A percentile compares a stretch with the other conserved stretches of the same genome.
Conservation (phyloP, 1,139 yeast species). For the Blastobotrys petasosporus region DNA sequence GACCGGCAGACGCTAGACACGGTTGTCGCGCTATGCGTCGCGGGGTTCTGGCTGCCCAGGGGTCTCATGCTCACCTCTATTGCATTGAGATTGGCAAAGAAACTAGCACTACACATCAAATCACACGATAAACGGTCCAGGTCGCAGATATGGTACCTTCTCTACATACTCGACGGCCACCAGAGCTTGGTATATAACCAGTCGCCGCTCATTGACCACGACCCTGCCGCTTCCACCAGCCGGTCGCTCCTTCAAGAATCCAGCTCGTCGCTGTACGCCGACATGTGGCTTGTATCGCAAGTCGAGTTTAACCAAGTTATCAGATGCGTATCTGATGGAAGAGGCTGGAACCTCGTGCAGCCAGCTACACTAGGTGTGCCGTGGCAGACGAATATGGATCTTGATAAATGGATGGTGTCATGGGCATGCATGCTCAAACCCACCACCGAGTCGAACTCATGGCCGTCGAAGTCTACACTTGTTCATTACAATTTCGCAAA, state of each 20-base stretch:
- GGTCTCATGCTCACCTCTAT: slow-evolving; percentile 62
- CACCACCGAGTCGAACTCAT: slow-evolving; percentile 51
- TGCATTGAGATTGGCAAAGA: slow-evolving; percentile 59
- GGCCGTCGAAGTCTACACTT: slow-evolving; percentile 67
- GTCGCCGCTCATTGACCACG: slow-evolving; percentile 49
- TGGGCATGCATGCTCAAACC: slow-evolving; percentile 70
- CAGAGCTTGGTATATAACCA: slow-evolving; percentile 59
- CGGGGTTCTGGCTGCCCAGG: slow-evolving; percentile 65
- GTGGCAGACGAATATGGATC: slow-evolving; percentile 57
- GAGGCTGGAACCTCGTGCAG: slow-evolving; percentile 56
- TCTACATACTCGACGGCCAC: slow-evolving; percentile 66
- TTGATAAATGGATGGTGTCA: slow-evolving; percentile 76
- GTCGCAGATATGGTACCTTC: slow-evolving; percentile 46
- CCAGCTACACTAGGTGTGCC: slow-evolving; percentile 65
- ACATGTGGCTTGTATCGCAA: slow-evolving; percentile 61
- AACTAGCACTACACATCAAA: slow-evolving; percentile 41
- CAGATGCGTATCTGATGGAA: slow-evolving; percentile 51
- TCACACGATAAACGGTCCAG: slow-evolving; percentile 11
- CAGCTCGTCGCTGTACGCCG: slow-evolving; percentile 29
- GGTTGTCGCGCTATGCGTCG: slow-evolving; percentile 55
- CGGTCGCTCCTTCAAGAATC: slow-evolving; percentile 13
- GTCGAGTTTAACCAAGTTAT: slow-evolving; percentile 68
- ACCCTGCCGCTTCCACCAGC: slow-evolving; percentile 23
- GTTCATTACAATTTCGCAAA: slow-evolving; percentile 70
- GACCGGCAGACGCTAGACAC: slow-evolving; percentile 54